phyloP scores from a whole-genome alignment of 495 filamentous ascomycete species.

The Lasiosphaeria ovina region DNA sequence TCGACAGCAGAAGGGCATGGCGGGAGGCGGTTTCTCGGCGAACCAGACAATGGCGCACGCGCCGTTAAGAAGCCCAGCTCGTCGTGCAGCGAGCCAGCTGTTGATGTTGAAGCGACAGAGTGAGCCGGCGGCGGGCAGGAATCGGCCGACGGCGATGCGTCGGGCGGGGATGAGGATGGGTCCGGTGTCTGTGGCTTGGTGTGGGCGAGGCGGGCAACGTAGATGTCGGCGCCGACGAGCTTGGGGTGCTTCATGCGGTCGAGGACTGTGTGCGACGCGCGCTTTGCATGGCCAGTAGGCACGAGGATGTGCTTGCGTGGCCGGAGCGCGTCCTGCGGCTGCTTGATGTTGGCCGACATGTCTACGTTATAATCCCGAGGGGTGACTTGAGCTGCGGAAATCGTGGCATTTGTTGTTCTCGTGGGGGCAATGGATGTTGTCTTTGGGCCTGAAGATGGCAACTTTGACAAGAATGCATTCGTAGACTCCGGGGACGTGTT shows the following conservation, averaged over 20 bases:
- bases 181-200: not conserved
- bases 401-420: too few relatives aligned
- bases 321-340: not conserved
- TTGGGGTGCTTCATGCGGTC: conserved; percentile 46
- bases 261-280: conserved; percentile 17
- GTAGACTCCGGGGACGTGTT: too few relatives aligned
- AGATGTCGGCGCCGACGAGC: conserved; percentile 51
- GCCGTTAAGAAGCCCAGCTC: conserved; percentile 31
- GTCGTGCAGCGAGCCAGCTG: conserved; percentile 45
- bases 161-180: not conserved
- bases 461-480: too few relatives aligned
- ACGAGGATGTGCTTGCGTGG: conserved; percentile 18
- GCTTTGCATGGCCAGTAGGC: conserved; percentile 22
- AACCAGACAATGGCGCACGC: not conserved
- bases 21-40: conserved; percentile 1
- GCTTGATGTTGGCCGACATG: not conserved
- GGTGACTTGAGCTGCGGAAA: too few relatives aligned
- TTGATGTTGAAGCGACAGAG: not conserved
- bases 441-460: too few relatives aligned
- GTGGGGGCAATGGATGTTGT: too few relatives aligned
- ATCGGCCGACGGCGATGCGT: not conserved
- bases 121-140: not conserved
- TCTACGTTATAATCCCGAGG: too few relatives aligned
- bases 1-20: conserved; percentile 15
- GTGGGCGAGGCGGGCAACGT: conserved; percentile 43